These are phyloP conservation scores for Talaromyces sp. DNA, from an alignment of 2,329 filamentous ascomycete species.

Conservation along the genomic window DNA sequence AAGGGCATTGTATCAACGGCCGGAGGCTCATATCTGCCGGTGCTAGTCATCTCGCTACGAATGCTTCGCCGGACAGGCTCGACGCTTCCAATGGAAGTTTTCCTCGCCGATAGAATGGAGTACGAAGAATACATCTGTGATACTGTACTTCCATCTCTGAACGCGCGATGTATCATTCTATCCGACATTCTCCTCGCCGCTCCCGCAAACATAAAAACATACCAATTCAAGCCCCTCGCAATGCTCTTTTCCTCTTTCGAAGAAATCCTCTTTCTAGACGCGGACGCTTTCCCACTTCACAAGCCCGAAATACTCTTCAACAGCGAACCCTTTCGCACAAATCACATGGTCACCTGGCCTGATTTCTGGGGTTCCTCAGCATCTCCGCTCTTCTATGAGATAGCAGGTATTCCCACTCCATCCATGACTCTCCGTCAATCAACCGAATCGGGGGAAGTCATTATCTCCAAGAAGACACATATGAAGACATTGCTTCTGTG, in stretches of 20 bases:
- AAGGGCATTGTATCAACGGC: constrained; percentile 53
- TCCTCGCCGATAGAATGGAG: constrained; percentile 44
- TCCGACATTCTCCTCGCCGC: constrained; percentile 43
- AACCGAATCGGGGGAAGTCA: constrained; percentile 54
- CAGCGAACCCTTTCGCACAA: constrained; percentile 44
- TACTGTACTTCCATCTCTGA: constrained; percentile 45
- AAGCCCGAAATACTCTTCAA: constrained; percentile 48
- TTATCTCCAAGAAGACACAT: constrained; percentile 54
- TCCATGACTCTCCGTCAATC: constrained; percentile 39
- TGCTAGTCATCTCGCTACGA: constrained; percentile 48
- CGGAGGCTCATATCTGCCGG: constrained; percentile 46
- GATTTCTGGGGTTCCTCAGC: constrained; percentile 48
- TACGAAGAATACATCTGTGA: constrained; percentile 49
- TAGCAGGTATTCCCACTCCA: constrained; percentile 38
- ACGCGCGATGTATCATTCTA: constrained; percentile 49
- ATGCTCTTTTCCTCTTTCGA: constrained; percentile 56
- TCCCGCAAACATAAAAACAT: constrained; percentile 41
- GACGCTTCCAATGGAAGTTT: constrained; percentile 50
- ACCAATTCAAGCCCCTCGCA: constrained; percentile 53
- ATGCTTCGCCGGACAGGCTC: constrained; percentile 51
- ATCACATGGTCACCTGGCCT: constrained; percentile 38
- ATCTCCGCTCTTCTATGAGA: constrained; percentile 50
- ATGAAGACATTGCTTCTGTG: constrained; percentile 52
- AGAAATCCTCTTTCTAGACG: constrained; percentile 53
- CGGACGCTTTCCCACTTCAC: constrained; percentile 50